Percentiles rank a stretch among this genome's conserved stretches.
Conservation (phyloP, 2,329 filamentous ascomycete species). For the Dissoconium aciculare region DNA sequence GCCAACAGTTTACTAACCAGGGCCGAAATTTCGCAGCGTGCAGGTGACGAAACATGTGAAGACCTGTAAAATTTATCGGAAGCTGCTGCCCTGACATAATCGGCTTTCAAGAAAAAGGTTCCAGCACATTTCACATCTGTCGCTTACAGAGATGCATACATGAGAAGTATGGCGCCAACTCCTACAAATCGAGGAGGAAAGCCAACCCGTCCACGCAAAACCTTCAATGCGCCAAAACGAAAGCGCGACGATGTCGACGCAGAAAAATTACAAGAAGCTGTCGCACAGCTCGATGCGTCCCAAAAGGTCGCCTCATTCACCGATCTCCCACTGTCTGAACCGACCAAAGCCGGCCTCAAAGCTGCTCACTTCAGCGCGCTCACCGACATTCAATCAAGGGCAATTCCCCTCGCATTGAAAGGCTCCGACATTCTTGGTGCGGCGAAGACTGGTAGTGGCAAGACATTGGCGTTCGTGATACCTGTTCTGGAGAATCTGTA, state of each 20-base stretch:
- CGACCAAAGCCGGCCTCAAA: conserved; percentile 65
- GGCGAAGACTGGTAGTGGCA: conserved; percentile 89
- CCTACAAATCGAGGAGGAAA: background rate
- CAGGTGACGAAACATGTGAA: too few relatives aligned
- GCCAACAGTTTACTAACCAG: too few relatives aligned
- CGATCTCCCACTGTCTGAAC: conserved; percentile 70
- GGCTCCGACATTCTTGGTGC: conserved; percentile 81
- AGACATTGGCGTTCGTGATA: conserved; percentile 83
- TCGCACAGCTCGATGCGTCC: conserved; percentile 41
- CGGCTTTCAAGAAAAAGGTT: too few relatives aligned
- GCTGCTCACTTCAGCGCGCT: conserved; percentile 77
- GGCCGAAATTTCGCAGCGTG: too few relatives aligned
- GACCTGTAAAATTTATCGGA: too few relatives aligned
- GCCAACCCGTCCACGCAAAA: background rate
- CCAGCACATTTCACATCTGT: too few relatives aligned
- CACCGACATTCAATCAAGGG: conserved; percentile 81
- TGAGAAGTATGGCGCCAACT: background rate
- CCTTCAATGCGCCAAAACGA: conserved; percentile 11
- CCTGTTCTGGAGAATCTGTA: conserved; percentile 89
- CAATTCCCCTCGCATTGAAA: conserved; percentile 77
- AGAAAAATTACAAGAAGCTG: conserved; percentile 32
- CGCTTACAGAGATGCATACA: too few relatives aligned
- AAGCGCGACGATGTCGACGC: conserved; percentile 39
- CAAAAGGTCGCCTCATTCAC: conserved; percentile 53
- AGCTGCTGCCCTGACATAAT: too few relatives aligned